phyloP scores from a whole-genome alignment of 441 rosid species.

The Corymbia citriodora region DNA sequence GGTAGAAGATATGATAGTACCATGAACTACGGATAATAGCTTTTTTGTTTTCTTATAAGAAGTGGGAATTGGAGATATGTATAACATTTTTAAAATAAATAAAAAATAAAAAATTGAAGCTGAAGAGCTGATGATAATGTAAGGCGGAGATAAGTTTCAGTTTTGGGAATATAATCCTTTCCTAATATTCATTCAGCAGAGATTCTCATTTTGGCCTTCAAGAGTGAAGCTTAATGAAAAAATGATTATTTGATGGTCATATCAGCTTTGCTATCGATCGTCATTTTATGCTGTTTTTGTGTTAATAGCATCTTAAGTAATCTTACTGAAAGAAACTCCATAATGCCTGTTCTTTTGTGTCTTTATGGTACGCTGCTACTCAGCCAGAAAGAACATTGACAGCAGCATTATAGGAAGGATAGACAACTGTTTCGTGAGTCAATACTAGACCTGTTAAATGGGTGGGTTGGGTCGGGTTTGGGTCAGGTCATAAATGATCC shows the following conservation, averaged over 20 bases:
- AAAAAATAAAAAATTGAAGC: background rate
- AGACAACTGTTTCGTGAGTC: background rate
- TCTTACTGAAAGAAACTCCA: background rate
- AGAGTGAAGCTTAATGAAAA: background rate
- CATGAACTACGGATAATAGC: background rate
- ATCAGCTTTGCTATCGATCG: background rate
- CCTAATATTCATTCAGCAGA: background rate
- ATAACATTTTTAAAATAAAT: background rate
- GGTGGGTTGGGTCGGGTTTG: no score
- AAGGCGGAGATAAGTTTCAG: background rate
- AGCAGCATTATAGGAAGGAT: background rate
- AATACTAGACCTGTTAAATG: background rate
- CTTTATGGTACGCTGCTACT: background rate
- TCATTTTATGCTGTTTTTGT: background rate
- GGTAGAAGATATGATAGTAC: background rate
- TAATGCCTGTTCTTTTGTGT: background rate
- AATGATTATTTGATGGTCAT: background rate
- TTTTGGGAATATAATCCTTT: background rate
- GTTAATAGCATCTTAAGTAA: background rate
- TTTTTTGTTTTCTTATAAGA: background rate
- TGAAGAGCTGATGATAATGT: background rate
- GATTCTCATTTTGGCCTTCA: background rate
- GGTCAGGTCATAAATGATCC: no score
- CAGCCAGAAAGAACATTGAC: background rate
- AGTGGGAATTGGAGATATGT: background rate